A percentile compares a stretch with the other conserved stretches of the same genome.
Evolutionary conservation across 106 monocot genomes (phyloP).

Genomic region (Acorus gramineus): DNA sequence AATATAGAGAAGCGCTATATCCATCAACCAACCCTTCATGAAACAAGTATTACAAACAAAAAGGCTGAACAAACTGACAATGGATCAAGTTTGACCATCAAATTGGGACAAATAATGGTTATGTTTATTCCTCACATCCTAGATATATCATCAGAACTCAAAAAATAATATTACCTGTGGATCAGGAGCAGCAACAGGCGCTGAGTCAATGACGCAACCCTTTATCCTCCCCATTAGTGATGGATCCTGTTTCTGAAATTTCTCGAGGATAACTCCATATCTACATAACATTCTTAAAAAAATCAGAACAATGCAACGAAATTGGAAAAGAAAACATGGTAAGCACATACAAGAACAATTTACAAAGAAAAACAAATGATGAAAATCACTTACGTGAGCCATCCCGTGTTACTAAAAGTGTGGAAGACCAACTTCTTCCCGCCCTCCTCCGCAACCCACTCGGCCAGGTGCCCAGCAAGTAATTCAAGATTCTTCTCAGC

Average conservation of each 20-base stretch:
- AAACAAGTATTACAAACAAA: too few relatives aligned
- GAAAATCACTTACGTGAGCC: constrained; percentile 47
- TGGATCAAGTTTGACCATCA: too few relatives aligned
- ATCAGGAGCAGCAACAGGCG: constrained; percentile 86
- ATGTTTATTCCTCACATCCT: too few relatives aligned
- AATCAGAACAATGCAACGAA: neutral
- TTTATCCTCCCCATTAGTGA: constrained; percentile 64
- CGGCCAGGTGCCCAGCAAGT: constrained; percentile 69
- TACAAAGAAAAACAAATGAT: neutral
- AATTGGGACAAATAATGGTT: too few relatives aligned
- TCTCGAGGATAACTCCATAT: constrained; percentile 92
- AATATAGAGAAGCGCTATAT: too few relatives aligned
- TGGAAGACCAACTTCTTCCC: constrained; percentile 87
- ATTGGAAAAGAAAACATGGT: neutral
- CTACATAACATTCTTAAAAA: constrained; percentile 9
- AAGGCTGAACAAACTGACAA: too few relatives aligned
- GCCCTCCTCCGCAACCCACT: constrained; percentile 63
- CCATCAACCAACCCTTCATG: too few relatives aligned
- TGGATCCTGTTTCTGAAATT: constrained; percentile 67
- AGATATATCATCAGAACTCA: neutral
- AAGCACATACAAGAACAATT: neutral
- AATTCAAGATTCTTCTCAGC: constrained; percentile 49
- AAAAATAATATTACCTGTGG: constrained; percentile 51
- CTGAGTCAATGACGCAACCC: constrained; percentile 89
- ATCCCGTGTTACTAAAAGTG: constrained; percentile 95